Evolutionary conservation across 164 flowering plant species (phyloP), one percentile per base, ranked within the genome.

Genomic region (Nelumbo lutea): DNA sequence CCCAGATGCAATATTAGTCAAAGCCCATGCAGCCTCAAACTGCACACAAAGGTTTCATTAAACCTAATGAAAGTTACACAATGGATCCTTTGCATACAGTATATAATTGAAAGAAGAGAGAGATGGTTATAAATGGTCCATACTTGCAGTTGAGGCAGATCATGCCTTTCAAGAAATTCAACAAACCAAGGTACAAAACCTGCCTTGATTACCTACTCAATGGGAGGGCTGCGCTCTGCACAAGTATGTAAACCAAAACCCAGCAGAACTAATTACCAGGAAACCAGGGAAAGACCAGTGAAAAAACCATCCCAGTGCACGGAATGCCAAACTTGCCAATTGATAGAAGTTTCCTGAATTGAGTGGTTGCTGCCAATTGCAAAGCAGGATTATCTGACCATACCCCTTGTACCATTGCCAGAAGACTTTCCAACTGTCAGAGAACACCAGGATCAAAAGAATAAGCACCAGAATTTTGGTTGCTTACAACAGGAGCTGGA

Each of bases 171-270:
- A 65, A 91, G 90, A 71, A 89, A 87, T 79, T 87, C 87, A 50
- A 91, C 93, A 81, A 91, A 89, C 50, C 85, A 79, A 14, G 95
- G 93, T 6, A 89, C 87, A 62, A 88, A 95, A 69, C 95, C 91
- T 27, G 93, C 81, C 70, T 72, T 75, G 41, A 91, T 86, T n/a
- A 91, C 97, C 73, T 91, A 93, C 66, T 91, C 95, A 71, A 91
- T 91, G 8, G 95, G 97, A 70, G 97, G 97, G 74, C 87, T 79
- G 45, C 93, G 86, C 73, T 89, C 95, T 89, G 76, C 68, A 76
- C 42, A 71, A 27, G 27, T 27, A 47, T n/a, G 58, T 4, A 38
- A 66, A 56, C n/a, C 47, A 41, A 68, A 48, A 58, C 43, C 59
- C 50, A 68, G 53, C 10, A 43, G 14, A 51, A 7, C 52, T 66